phyloP scores from a whole-genome alignment of 305 asterid genomes.

The Fraxinus nigra region DNA sequence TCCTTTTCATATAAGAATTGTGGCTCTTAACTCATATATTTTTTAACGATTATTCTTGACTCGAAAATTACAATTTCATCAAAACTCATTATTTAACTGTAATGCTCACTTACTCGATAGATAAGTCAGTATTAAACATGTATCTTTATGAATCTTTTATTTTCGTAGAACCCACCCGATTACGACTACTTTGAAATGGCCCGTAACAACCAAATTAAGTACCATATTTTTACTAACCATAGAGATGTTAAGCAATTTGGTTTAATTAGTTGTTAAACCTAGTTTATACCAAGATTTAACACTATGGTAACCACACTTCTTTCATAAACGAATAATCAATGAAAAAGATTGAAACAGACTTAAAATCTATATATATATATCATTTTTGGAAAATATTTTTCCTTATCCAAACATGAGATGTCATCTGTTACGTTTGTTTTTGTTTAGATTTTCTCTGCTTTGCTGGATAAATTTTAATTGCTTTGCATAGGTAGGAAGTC shows the following conservation, averaged over 20 bases:
- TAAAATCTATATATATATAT: background rate
- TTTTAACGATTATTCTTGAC: background rate
- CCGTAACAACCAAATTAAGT: background rate
- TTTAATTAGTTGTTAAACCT: background rate
- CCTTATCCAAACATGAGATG: background rate
- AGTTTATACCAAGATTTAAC: background rate
- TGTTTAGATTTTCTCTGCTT: background rate
- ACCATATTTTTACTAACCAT: background rate
- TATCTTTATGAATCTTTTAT: too few species aligned
- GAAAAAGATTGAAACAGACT: background rate
- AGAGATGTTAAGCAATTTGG: background rate
- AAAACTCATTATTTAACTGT: background rate
- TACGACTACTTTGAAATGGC: background rate
- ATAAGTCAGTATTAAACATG: background rate
- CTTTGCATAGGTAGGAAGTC: background rate
- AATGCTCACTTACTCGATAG: background rate
- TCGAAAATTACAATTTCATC: background rate
- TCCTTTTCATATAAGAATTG: background rate
- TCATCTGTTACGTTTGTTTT: background rate
- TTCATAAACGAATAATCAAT: background rate
- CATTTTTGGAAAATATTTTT: background rate
- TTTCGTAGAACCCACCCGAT: background rate
- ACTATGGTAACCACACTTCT: background rate
- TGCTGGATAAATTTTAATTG: background rate
- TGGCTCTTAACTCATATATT: background rate